Conservation (phyloP, 768 basidiomycete species). For the Fomitopsis pulvina region DNA sequence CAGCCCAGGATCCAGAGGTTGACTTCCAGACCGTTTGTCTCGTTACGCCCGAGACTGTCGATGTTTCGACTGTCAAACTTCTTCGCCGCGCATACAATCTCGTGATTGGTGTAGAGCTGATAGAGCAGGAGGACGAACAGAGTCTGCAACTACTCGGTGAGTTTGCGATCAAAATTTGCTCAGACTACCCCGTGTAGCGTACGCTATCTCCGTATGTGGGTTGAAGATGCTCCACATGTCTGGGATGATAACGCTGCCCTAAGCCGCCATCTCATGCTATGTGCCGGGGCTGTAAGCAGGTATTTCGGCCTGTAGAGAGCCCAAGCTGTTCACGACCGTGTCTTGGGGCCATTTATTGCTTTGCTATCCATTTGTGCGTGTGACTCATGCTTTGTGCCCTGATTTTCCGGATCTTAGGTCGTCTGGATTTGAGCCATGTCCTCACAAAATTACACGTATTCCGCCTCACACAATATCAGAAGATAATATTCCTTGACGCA, state of each 20-base stretch:
- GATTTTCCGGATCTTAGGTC: conserved; percentile 48
- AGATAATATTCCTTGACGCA: conserved; percentile 88
- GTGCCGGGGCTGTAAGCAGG: background rate
- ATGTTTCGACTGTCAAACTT: conserved; percentile 72
- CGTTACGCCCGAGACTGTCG: conserved; percentile 90
- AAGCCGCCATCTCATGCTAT: no score
- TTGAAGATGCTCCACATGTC: no score
- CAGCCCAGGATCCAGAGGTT: conserved; percentile 50
- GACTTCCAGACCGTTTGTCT: conserved; percentile 82
- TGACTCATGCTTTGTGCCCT: background rate
- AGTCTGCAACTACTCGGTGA: conserved; percentile 80
- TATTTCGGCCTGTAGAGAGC: background rate
- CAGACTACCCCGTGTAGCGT: background rate
- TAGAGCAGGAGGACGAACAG: conserved; percentile 58
- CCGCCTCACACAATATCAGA: conserved; percentile 80
- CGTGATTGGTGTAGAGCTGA: conserved; percentile 89
- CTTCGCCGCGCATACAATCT: conserved; percentile 76
- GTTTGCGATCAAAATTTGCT: conserved; percentile 16
- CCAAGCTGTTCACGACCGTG: conserved; percentile 2
- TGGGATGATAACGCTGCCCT: no score
- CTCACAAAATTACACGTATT: conserved; percentile 97
- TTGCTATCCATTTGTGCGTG: background rate
- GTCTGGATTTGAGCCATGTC: conserved; percentile 87
- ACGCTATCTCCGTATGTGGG: no score
- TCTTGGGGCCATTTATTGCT: background rate